Conservation (phyloP, 768 basidiomycete species). For the Glaciozyma antarctica region DNA sequence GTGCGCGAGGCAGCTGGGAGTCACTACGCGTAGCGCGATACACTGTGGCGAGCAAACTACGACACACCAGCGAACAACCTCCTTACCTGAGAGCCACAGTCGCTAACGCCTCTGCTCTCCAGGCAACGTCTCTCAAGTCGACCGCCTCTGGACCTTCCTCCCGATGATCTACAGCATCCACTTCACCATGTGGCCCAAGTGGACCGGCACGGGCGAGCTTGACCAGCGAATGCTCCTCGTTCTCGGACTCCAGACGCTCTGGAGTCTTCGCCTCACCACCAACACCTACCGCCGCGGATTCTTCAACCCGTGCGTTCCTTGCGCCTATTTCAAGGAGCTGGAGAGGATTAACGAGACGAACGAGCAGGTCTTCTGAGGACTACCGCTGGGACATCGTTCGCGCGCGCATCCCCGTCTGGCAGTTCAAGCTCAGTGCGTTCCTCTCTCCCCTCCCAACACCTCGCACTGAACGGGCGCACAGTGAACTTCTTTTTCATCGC, state of each 20-base stretch:
- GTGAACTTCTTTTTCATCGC: slow-evolving; percentile 43
- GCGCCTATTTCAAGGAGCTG: neutral
- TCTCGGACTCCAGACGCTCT: slow-evolving; percentile 34
- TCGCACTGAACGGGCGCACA: neutral
- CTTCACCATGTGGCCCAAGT: slow-evolving; percentile 51
- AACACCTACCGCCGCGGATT: slow-evolving; percentile 78
- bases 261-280: slow-evolving; percentile 52
- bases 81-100: no score
- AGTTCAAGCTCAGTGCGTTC: slow-evolving; percentile 49
- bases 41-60: no score
- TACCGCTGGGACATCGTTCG: slow-evolving; percentile 83
- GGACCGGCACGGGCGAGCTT: slow-evolving; percentile 13
- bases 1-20: neutral
- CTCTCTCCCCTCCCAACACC: slow-evolving; percentile 55
- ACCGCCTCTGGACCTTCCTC: slow-evolving; percentile 63
- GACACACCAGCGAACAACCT: neutral
- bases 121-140: slow-evolving; percentile 76
- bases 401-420: slow-evolving; percentile 47
- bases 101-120: neutral
- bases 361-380: slow-evolving; percentile 54
- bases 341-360: neutral
- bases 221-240: slow-evolving; percentile 35
- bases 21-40: no score
- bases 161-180: slow-evolving; percentile 75
- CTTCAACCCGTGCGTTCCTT: slow-evolving; percentile 51